phyloP scores from a whole-genome alignment of 2,329 filamentous ascomycete species.

The Penicillium sp. region DNA sequence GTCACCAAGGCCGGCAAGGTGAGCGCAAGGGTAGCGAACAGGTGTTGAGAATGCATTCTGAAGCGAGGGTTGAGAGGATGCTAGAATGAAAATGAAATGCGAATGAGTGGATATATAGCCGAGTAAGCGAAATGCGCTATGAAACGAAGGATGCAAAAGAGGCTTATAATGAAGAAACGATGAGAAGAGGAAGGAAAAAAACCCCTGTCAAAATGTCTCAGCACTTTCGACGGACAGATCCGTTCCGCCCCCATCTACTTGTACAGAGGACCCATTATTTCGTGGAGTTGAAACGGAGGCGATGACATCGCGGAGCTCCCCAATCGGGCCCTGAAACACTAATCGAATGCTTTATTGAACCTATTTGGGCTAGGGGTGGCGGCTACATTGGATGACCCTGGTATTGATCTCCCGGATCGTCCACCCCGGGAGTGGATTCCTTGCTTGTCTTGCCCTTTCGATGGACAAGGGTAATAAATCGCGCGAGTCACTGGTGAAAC shows the following conservation, averaged over 20 bases:
- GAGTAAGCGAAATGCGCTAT: neutral
- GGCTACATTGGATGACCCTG: constrained; percentile 4
- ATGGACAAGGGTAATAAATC: neutral
- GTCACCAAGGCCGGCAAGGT: constrained; percentile 2
- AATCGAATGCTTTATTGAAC: constrained; percentile 13
- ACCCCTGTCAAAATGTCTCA: constrained; percentile 2
- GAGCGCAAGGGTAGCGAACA: constrained; percentile 16
- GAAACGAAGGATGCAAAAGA: neutral
- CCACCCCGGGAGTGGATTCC: constrained; percentile 11
- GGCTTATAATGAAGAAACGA: neutral
- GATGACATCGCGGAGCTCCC: constrained; percentile 12
- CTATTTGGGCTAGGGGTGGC: neutral
- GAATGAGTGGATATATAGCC: neutral
- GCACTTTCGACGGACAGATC: neutral
- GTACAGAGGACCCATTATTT: constrained; percentile 10
- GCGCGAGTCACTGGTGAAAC: constrained; percentile 1
- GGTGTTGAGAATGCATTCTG: constrained; percentile 11
- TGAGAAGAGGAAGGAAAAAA: neutral
- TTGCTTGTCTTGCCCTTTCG: constrained; percentile 1
- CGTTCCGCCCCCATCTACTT: constrained; percentile 2
- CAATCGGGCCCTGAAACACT: constrained; percentile 16
- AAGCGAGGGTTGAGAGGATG: neutral
- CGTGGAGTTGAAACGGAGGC: constrained; percentile 8
- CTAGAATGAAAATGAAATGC: neutral
- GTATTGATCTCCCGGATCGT: constrained; percentile 9